A percentile compares a stretch with the other conserved stretches of the same genome.
Evolutionary conservation across 805 yeast genomes (phyloP).

Genomic region (Lipomyces mesembrius): DNA sequence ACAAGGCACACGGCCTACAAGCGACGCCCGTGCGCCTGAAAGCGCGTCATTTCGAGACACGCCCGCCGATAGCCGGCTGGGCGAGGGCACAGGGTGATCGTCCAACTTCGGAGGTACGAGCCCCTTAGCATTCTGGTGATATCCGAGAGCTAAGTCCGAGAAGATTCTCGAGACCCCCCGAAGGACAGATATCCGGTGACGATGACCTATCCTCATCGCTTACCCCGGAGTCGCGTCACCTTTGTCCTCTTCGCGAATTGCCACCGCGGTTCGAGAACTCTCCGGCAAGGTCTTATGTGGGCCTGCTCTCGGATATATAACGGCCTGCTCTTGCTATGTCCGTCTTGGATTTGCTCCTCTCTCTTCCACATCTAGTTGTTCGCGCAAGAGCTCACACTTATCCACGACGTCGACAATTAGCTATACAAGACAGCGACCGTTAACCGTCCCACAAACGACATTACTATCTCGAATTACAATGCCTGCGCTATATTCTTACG

Average conservation of each 20-base stretch:
- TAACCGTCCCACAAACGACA: not conserved
- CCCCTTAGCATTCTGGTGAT: not conserved
- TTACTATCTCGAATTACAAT: slow-evolving; percentile 1
- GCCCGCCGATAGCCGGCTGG: not conserved
- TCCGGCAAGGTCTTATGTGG: not conserved
- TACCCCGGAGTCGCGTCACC: not conserved
- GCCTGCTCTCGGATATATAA: not conserved
- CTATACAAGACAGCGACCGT: not conserved
- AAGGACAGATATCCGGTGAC: not conserved
- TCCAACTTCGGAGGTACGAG: not conserved
- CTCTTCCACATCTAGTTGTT: not conserved
- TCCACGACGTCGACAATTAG: not conserved
- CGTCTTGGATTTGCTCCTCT: not conserved
- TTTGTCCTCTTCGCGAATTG: not conserved
- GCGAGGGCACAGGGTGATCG: no score
- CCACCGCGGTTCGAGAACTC: not conserved
- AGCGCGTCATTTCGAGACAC: not conserved
- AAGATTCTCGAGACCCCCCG: not conserved
- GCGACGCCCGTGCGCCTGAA: not conserved
- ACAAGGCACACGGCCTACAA: not conserved
- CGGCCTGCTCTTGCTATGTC: not conserved
- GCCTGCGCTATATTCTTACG: slow-evolving; percentile 18
- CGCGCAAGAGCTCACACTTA: not conserved
- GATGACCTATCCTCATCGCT: not conserved
- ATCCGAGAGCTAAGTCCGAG: not conserved